Base-by-base conservation (phyloP, 805 yeast species). In the Suhomyces sp. region DNA sequence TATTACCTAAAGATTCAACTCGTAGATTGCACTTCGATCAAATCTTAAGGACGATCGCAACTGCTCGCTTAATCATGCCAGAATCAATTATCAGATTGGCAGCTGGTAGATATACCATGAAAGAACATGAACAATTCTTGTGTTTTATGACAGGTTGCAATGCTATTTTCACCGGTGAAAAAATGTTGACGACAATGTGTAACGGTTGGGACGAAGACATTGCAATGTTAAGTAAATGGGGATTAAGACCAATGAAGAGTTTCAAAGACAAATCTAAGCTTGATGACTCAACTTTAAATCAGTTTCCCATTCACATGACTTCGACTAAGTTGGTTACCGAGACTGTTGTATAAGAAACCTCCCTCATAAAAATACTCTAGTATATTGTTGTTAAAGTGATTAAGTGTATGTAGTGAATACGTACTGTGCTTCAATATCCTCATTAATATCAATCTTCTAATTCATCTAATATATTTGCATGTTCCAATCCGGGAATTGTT, bases 201-300 rank as follows among this genome's bases (percentile, higher is more conserved):
- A 81, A 77, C 46, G 88, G 88, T 5, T 84, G 91, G 90, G 87
- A 83, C 29, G 90, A 83, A 48, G 93, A 84, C 53, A 81, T 72
- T 39, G 71, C 58, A 6, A 76, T 84, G 87, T 61, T 84, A 19
- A 53, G 59, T 5, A 77, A 72, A 48, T 84, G 90, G 90, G 93
- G 93, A 0, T 46, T 79, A 47, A 59, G 56, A 44, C 81, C 81
- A 29, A 74, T 76, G 80, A 60, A 65, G 22, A 40, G 44, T 14
- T 33, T 25, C 10, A 25, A 17, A 25, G 15, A 25, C 12, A n/a
- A n/a, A n/a, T n/a, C n/a, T n/a, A n/a, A n/a, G n/a, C n/a, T n/a
- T n/a, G n/a, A n/a, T n/a, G n/a, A n/a, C n/a, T n/a, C n/a, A n/a
- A n/a, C n/a, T n/a, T n/a, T n/a, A n/a, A n/a, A n/a, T n/a, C n/a